Evolutionary conservation across 108 stramenopile species (phyloP).

Genomic region (Nitzschia inconspicua): DNA sequence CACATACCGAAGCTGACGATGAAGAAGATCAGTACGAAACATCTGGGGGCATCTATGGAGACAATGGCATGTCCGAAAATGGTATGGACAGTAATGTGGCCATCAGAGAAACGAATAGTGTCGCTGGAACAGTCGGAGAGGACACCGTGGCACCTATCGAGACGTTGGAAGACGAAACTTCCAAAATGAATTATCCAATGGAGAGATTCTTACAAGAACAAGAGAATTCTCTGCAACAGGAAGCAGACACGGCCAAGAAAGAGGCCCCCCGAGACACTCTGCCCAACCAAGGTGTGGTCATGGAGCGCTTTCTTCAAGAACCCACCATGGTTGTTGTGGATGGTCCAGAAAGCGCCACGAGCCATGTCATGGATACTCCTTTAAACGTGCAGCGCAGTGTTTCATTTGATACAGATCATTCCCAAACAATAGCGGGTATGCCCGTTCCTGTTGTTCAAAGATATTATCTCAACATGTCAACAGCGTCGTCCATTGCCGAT

Average conservation of each 20-base stretch:
- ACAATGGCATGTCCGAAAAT: conserved; percentile 8
- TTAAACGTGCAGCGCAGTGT: background rate
- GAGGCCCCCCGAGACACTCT: background rate
- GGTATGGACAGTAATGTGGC: background rate
- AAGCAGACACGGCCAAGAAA: background rate
- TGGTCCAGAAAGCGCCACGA: too few relatives aligned
- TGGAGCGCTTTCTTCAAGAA: conserved; percentile 53
- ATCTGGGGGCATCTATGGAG: background rate
- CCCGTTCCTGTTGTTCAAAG: background rate
- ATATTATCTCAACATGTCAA: too few relatives aligned
- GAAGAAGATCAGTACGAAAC: background rate
- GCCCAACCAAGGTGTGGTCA: conserved; percentile 35
- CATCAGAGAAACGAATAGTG: conserved; percentile 3
- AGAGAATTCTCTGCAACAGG: background rate
- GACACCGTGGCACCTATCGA: conserved; percentile 42
- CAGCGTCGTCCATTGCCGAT: too few relatives aligned
- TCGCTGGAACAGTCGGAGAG: conserved; percentile 46
- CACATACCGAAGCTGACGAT: conserved; percentile 17
- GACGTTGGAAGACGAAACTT: conserved; percentile 4
- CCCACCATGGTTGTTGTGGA: conserved; percentile 5
- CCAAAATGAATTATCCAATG: conserved; percentile 52
- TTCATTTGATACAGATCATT: conserved; percentile 4
- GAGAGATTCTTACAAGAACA: conserved; percentile 62
- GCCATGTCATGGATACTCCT: too few relatives aligned
- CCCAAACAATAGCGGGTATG: background rate